A percentile compares a stretch with the other conserved stretches of the same genome.
These are phyloP conservation scores for Oryza glaberrima DNA, from an alignment of 176 grass and related monocot genomes.

Conservation along the genomic window DNA sequence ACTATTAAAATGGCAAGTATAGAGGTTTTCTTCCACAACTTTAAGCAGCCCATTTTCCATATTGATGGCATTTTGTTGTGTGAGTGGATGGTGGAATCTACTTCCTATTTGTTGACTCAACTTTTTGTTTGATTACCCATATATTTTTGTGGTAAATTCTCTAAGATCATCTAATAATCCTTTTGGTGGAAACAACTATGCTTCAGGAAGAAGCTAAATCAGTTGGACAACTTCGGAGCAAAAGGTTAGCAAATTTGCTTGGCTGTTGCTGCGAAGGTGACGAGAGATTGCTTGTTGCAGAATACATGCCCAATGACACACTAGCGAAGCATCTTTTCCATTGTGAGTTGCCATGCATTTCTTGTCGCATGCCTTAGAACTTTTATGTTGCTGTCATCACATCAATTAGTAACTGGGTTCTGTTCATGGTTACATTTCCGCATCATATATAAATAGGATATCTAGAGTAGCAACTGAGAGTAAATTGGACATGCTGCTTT, in stretches of 20 bases:
- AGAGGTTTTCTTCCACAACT: not conserved
- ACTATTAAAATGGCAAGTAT: not conserved
- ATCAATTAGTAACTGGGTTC: not conserved
- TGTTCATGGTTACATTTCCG: not conserved
- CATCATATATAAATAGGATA: too few relatives aligned
- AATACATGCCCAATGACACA: slow-evolving; percentile 98
- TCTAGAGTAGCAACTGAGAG: not conserved
- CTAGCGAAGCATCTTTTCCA: slow-evolving; percentile 97
- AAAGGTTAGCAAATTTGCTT: slow-evolving; percentile 87
- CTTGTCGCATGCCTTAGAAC: not conserved
- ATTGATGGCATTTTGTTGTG: not conserved
- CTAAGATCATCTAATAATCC: slow-evolving; percentile 3
- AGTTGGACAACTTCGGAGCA: slow-evolving; percentile 82
- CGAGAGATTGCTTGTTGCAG: slow-evolving; percentile 96
- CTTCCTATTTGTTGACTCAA: not conserved
- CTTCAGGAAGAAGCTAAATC: slow-evolving; percentile 92
- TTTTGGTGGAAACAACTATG: slow-evolving; percentile 31
- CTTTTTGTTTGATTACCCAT: slow-evolving; percentile 7
- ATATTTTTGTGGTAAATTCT: not conserved
- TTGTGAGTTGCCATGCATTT: slow-evolving; percentile 64
- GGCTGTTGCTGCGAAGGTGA: slow-evolving; percentile 97
- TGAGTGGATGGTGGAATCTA: not conserved
- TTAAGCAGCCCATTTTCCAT: not conserved
- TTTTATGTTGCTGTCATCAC: not conserved
- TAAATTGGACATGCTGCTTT: not conserved